A percentile compares a stretch with the other conserved stretches of the same genome.
Conservation (phyloP, 768 basidiomycete species). For the Tulasnella sp. region DNA sequence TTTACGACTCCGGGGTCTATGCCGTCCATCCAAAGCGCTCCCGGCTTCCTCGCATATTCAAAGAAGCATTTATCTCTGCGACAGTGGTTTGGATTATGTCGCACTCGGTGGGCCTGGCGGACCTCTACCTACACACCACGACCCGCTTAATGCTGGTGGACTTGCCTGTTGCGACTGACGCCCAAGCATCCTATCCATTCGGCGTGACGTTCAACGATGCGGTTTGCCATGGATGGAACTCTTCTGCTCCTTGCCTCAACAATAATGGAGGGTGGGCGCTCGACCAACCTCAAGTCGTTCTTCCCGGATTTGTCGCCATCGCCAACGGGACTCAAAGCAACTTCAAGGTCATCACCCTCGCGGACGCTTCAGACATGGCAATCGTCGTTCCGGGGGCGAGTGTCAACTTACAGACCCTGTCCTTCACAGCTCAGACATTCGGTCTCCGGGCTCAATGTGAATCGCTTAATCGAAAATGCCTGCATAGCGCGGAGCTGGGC, state of each 20-base stretch:
- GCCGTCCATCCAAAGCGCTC: neutral
- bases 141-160: neutral
- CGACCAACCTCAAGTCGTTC: neutral
- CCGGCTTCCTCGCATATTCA: neutral
- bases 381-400: neutral
- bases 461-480: neutral
- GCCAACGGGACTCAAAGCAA: neutral
- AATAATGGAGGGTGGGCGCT: neutral
- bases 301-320: neutral
- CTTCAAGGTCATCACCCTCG: neutral
- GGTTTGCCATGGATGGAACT: neutral
- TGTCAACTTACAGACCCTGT: neutral
- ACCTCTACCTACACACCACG: neutral
- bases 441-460: neutral
- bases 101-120: neutral
- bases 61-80: neutral
- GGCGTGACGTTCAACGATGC: neutral
- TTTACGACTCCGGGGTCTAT: neutral
- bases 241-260: neutral
- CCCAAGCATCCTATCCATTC: neutral
- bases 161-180: neutral
- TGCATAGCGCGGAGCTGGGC: accelerated
- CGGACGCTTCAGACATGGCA: neutral
- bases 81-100: neutral
- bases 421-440: neutral